These are phyloP conservation scores for Coix lacrymajobi DNA, from an alignment of 176 grass and related monocot species.

Conservation along the genomic window DNA sequence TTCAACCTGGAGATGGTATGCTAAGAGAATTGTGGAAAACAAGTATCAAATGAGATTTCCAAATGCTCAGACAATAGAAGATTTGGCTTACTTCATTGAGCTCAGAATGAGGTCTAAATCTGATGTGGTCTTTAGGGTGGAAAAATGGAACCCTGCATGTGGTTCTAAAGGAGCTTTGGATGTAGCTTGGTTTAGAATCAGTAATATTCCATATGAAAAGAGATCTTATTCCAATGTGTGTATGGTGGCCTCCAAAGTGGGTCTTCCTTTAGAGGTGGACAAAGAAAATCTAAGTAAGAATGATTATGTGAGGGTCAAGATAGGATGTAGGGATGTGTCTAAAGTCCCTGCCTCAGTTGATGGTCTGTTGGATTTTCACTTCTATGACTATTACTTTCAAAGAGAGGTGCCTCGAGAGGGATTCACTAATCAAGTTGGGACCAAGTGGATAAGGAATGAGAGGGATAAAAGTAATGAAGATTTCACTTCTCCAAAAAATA, in stretches of 20 bases:
- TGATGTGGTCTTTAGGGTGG: not conserved
- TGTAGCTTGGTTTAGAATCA: too few relatives aligned
- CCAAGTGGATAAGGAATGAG: too few relatives aligned
- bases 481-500: too few relatives aligned
- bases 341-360: too few relatives aligned
- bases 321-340: too few relatives aligned
- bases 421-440: too few relatives aligned
- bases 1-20: not conserved
- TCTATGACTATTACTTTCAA: too few relatives aligned
- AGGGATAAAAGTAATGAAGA: too few relatives aligned
- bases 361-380: too few relatives aligned
- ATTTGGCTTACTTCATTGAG: not conserved
- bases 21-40: not conserved
- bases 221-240: not conserved
- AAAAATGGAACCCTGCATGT: not conserved
- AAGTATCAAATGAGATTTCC: not conserved
- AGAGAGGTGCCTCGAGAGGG: too few relatives aligned
- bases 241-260: not conserved
- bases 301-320: not conserved
- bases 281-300: not conserved
- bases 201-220: not conserved
- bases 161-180: not conserved
- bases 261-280: not conserved
- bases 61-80: not conserved
- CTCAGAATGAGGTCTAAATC: not conserved